These are phyloP conservation scores for Aureobasidium sp. DNA, from an alignment of 2,329 filamentous ascomycete genomes.

Conservation along the genomic window DNA sequence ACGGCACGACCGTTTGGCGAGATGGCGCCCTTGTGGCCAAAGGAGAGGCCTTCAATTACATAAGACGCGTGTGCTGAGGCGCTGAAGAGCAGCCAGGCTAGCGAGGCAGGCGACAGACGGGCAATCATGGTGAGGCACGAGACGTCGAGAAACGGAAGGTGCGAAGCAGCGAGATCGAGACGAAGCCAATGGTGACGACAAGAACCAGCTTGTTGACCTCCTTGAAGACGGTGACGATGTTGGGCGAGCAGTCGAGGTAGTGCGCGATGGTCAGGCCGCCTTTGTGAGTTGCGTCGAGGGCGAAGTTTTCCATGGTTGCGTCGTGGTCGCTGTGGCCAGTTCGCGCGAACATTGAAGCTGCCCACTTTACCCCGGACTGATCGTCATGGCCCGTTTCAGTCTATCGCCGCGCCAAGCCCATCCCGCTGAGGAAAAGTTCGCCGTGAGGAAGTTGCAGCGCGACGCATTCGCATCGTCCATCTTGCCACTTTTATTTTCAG, in stretches of 20 bases:
- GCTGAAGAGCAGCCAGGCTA: conserved; percentile 23
- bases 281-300: conserved; percentile 27
- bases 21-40: conserved; percentile 63
- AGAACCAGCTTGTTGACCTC: conserved; percentile 47
- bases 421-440: conserved; percentile 7
- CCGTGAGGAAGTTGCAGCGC: neutral
- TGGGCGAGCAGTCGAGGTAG: conserved; percentile 45
- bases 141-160: conserved; percentile 9
- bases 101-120: conserved; percentile 9
- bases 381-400: conserved; percentile 3
- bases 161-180: conserved; percentile 24
- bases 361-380: neutral
- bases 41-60: conserved; percentile 51
- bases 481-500: neutral
- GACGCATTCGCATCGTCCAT: neutral
- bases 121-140: conserved; percentile 6
- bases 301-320: conserved; percentile 28
- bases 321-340: conserved; percentile 7
- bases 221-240: conserved; percentile 42
- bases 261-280: conserved; percentile 40
- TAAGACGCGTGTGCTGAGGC: conserved; percentile 23
- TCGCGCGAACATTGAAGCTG: neutral
- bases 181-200: conserved; percentile 37
- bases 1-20: conserved; percentile 52
- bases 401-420: neutral